Evolutionary conservation across 306 rosid species (phyloP).

Genomic region (Cucurbita pepo): DNA sequence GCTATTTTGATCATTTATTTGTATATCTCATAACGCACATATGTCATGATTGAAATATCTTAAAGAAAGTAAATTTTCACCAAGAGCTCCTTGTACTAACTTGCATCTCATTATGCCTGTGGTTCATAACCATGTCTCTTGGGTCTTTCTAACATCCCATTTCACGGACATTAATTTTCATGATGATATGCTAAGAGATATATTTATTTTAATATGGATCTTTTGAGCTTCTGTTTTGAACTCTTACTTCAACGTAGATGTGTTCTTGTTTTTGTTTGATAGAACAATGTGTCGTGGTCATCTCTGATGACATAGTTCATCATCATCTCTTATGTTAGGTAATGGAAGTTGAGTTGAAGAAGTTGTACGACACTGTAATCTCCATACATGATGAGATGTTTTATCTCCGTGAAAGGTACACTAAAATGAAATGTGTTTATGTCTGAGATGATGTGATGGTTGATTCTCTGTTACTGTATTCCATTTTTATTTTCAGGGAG

Average conservation of each 20-base stretch:
- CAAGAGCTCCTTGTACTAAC: not conserved
- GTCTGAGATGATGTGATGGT: not conserved
- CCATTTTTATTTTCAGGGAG: constrained; percentile 35
- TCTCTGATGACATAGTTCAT: not conserved
- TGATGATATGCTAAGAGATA: not conserved
- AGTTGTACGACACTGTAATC: constrained; percentile 43
- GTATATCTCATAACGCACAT: not conserved
- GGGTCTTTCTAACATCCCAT: not conserved
- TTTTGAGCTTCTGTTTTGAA: not conserved
- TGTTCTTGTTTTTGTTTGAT: not conserved
- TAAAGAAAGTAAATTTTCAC: not conserved
- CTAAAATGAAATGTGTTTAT: not conserved
- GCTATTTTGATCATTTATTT: not conserved
- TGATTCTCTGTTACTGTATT: not conserved
- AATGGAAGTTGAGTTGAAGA: constrained; percentile 81
- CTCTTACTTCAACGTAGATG: not conserved
- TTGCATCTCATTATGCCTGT: not conserved
- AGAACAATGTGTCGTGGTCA: not conserved
- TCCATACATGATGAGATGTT: constrained; percentile 93
- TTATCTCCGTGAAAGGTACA: constrained; percentile 83
- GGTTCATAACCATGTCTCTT: not conserved
- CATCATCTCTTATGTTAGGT: constrained; percentile 23
- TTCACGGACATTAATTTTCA: not conserved
- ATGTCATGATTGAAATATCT: not conserved
- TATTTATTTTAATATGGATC: not conserved